Evolutionary conservation across 2,329 filamentous ascomycete species (phyloP).

Genomic region (Botrytis porri): DNA sequence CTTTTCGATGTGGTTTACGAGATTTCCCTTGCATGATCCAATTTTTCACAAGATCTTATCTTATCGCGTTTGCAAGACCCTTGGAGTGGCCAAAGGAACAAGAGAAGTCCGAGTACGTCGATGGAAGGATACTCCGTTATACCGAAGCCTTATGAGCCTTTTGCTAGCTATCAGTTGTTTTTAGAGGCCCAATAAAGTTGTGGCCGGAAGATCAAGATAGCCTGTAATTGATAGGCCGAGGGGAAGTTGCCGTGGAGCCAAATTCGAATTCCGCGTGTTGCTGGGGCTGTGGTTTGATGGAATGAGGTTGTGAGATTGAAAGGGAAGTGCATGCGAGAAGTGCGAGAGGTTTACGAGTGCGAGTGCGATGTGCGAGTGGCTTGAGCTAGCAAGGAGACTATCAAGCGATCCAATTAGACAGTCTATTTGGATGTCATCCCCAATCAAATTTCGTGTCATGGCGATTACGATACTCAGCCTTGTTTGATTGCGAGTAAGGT

Average conservation of each 20-base stretch:
- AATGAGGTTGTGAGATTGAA: background rate
- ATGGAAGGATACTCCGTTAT: background rate
- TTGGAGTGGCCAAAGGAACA: background rate
- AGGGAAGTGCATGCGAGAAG: background rate
- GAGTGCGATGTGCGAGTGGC: background rate
- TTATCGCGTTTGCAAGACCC: background rate
- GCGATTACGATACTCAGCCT: background rate
- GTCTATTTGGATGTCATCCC: background rate
- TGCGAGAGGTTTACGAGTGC: background rate
- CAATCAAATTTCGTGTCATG: background rate
- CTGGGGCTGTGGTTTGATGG: background rate
- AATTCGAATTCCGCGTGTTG: background rate
- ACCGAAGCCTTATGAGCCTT: background rate
- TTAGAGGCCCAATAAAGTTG: too few relatives aligned
- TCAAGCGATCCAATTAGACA: background rate
- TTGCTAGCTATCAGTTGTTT: background rate
- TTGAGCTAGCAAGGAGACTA: background rate
- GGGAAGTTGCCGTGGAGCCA: background rate
- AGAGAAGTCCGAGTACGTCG: background rate
- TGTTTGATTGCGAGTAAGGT: background rate
- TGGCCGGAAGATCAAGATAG: background rate
- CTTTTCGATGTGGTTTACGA: conserved; percentile 34
- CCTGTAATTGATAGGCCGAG: background rate
- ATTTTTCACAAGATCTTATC: background rate
- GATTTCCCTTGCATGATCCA: conserved; percentile 1